A percentile compares a stretch with the other conserved stretches of the same genome.
Evolutionary conservation across 345 rosid genomes (phyloP).

Genomic region (Ceriops decandra): DNA sequence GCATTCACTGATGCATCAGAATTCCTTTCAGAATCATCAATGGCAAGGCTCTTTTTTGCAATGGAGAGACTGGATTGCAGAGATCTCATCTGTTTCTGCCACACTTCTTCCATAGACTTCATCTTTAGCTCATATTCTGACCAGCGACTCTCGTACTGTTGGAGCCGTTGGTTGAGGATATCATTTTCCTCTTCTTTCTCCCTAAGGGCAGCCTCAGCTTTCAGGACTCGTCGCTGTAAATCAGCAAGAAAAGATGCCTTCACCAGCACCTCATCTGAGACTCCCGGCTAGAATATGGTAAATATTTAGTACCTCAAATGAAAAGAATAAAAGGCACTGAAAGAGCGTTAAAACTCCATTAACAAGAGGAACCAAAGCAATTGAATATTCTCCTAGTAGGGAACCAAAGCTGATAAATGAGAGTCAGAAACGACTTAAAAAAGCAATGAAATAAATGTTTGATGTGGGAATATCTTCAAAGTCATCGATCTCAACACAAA

Average conservation of each 20-base stretch:
- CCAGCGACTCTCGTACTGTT: conserved; percentile 95
- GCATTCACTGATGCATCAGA: conserved; percentile 90
- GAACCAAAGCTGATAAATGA: not conserved
- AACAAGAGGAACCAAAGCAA: not conserved
- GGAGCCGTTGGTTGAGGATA: conserved; percentile 87
- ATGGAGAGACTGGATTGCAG: conserved; percentile 93
- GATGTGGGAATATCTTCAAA: not conserved
- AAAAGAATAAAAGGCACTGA: not conserved
- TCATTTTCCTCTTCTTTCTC: conserved; percentile 97
- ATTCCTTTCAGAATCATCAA: conserved; percentile 76
- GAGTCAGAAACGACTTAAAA: not conserved
- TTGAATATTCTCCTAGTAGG: not conserved
- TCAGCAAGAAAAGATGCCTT: conserved; percentile 90
- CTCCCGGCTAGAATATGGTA: conserved; percentile 37
- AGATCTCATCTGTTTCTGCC: conserved; percentile 99
- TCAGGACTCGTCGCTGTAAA: conserved; percentile 84
- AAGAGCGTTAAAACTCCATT: conserved; percentile 1
- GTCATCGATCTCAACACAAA: not conserved
- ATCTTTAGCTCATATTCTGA: conserved; percentile 89
- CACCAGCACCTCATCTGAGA: conserved; percentile 74
- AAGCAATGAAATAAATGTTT: not conserved
- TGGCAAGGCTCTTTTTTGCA: conserved; percentile 91
- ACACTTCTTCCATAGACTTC: conserved; percentile 99
- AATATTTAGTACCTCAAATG: conserved; percentile 14
- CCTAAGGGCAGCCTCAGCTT: conserved; percentile 79